Evolutionary conservation across 2,329 filamentous ascomycete genomes (phyloP), one percentile per base, ranked within the genome.

Genomic region (Ophiostoma fasciatum): DNA sequence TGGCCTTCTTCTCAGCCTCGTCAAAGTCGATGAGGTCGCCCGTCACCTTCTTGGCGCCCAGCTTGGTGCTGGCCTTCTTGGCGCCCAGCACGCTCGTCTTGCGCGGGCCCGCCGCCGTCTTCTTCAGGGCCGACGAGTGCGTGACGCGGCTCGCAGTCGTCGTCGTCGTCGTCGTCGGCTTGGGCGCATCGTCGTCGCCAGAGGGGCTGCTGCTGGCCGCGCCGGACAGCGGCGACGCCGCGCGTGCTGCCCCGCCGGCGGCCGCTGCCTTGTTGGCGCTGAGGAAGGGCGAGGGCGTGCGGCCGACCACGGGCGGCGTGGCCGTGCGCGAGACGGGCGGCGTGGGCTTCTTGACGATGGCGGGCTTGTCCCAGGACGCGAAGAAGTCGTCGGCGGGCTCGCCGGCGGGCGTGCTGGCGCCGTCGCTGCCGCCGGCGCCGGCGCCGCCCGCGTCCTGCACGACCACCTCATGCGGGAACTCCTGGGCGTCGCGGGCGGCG

Each of bases 331-430:
- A 94, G 29, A 90, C 72, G 13, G 90, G 88, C 46, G 93, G 93
- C 45, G 84, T 94, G 25, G 88, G 88, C 49, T 85, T 78, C 68
- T 96, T 98, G n/a, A n/a, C n/a, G 61, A 98, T 92, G 5, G 85
- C 74, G 17, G 90, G 90, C 63, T 96, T 94, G 53, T 96, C 90
- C 90, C 88, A 98, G 1, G 85, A 94, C 9, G 88, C 94, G 62
- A 98, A 98, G 67, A 98, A 98, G 56, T 96, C 90, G 51, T 94
- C 87, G 15, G 79, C 77, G 17, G 73, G 68, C 47, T 94, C 85
- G 46, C 76, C 80, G 31, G 80, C 71, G n/a, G 87, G 82, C 10
- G 84, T 92, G 46, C 69, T 74, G 26, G 74, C 66, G 46, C 72
- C 77, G 41, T 83, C 78, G n/a, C n/a, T n/a, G n/a, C n/a, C n/a